phyloP scores from a whole-genome alignment of 805 yeast species.

The Sungouiella blattae region DNA sequence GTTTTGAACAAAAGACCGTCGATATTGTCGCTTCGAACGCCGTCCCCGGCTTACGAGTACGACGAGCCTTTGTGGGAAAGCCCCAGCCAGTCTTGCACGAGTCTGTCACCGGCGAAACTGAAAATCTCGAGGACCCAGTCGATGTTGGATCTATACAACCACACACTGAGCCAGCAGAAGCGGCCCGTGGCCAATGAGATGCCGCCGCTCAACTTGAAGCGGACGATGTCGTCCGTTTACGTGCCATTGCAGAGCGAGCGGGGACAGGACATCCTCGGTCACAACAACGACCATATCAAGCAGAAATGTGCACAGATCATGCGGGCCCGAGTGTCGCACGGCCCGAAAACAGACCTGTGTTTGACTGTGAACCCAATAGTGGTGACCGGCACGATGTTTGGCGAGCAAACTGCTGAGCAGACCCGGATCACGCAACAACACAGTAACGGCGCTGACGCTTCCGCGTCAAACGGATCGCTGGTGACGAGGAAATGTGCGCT shows the following conservation, averaged over 20 bases:
- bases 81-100: no score
- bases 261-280: constrained; percentile 17
- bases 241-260: constrained; percentile 17
- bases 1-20: constrained; percentile 4
- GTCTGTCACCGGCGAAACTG: not conserved
- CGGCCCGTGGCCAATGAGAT: not conserved
- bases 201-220: constrained; percentile 2
- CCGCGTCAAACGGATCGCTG: no score
- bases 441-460: no score
- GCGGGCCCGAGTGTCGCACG: constrained; percentile 12
- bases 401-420: no score
- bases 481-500: constrained; percentile 8
- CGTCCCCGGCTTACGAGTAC: constrained; percentile 14
- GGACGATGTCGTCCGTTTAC: constrained; percentile 20
- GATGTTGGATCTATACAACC: constrained; percentile 25
- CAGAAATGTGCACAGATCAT: constrained; percentile 24
- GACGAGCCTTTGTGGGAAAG: constrained; percentile 15
- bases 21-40: constrained; percentile 7
- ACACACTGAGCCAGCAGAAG: constrained; percentile 1
- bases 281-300: constrained; percentile 17
- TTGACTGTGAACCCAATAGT: no score
- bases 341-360: no score
- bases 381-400: no score
- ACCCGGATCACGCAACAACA: not conserved
- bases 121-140: constrained; percentile 32